Evolutionary conservation across 164 flowering plant species (phyloP).

Genomic region (grape (Vitis vinifera)): DNA sequence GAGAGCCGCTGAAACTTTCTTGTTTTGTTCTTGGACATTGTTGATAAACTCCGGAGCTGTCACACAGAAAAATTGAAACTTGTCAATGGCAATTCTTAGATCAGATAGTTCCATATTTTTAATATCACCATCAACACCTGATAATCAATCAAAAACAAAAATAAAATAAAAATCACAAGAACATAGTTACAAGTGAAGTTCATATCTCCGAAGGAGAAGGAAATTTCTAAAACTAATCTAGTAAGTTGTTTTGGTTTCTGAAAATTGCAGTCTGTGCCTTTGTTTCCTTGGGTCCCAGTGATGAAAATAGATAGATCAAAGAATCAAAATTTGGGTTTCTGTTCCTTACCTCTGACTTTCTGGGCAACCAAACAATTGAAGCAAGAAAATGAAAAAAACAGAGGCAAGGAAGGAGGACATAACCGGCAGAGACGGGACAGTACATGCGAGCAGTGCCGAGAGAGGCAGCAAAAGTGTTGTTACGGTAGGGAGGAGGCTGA

Average conservation of each 20-base stretch:
- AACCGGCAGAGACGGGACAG: constrained; percentile 14
- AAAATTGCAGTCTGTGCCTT: too few species aligned
- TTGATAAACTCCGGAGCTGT: constrained; percentile 20
- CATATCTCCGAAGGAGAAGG: too few species aligned
- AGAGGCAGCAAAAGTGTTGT: constrained; percentile 10
- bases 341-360: too few species aligned
- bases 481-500: constrained; percentile 7
- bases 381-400: neutral
- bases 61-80: neutral
- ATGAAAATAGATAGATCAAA: too few species aligned
- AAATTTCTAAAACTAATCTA: too few species aligned
- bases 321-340: too few species aligned
- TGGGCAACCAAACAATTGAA: too few species aligned
- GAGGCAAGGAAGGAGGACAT: neutral
- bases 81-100: neutral
- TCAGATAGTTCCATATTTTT: neutral
- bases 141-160: neutral
- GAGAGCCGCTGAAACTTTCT: constrained; percentile 17
- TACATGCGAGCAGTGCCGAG: constrained; percentile 22
- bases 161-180: neutral
- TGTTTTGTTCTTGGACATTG: constrained; percentile 18
- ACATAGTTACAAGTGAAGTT: too few species aligned
- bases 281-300: too few species aligned
- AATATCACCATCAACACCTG: too few species aligned
- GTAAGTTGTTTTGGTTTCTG: too few species aligned